phyloP scores from a whole-genome alignment of 2,329 filamentous ascomycete genomes.

The Cadophora malorum region DNA sequence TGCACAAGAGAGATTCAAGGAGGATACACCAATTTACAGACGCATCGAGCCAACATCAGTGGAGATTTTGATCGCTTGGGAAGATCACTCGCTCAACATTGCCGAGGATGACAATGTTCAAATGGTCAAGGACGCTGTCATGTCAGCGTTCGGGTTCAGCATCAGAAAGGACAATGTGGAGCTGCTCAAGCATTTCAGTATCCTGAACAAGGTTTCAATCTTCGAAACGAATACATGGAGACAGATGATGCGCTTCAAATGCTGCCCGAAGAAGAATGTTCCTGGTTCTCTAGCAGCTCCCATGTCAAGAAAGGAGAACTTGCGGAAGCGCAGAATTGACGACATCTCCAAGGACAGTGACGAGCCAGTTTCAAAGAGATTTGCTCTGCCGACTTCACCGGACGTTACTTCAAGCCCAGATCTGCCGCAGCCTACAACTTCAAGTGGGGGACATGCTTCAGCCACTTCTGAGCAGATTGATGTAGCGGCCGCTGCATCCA shows the following conservation, averaged over 20 bases:
- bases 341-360: background rate
- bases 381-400: background rate
- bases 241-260: conserved; percentile 7
- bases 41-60: background rate
- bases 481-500: background rate
- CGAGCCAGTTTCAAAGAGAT: background rate
- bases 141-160: conserved; percentile 4
- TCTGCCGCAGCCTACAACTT: background rate
- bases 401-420: background rate
- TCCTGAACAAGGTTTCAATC: background rate
- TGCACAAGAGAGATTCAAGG: background rate
- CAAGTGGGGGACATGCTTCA: too few species aligned
- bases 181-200: background rate
- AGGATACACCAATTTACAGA: background rate
- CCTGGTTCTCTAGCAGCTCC: background rate
- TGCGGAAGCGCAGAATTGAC: conserved; percentile 1
- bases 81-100: conserved; percentile 1
- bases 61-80: conserved; percentile 6
- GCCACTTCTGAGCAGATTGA: too few species aligned
- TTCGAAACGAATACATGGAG: conserved; percentile 6
- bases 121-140: background rate
- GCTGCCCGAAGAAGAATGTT: conserved; percentile 1
- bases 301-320: background rate
- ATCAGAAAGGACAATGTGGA: background rate
- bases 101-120: background rate